phyloP scores from a whole-genome alignment of 148 eudicot genomes.

The Camellia sinensis region DNA sequence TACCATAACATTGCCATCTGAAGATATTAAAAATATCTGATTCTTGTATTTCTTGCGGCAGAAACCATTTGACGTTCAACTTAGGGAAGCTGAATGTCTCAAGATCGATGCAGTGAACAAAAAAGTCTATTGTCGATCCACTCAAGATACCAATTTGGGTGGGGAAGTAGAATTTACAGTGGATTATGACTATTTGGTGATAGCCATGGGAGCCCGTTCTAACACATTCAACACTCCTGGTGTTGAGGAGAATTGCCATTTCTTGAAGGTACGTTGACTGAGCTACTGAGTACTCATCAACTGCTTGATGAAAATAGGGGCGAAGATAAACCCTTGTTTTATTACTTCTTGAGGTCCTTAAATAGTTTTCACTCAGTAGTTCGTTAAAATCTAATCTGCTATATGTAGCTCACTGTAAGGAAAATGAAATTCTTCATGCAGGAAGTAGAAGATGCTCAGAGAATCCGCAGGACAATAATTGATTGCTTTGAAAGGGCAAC shows the following conservation, averaged over 20 bases:
- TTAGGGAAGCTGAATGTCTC: constrained; percentile 28
- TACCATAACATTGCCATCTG: background rate
- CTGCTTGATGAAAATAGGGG: background rate
- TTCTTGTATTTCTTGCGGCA: constrained; percentile 1
- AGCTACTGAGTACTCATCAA: background rate
- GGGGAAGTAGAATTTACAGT: constrained; percentile 18
- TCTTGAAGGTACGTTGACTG: constrained; percentile 20
- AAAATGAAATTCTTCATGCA: constrained; percentile 3
- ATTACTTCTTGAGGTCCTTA: background rate
- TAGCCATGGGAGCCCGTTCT: constrained; percentile 27
- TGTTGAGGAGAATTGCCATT: constrained; percentile 29
- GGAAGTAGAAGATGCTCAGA: constrained; percentile 34
- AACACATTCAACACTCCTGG: constrained; percentile 31
- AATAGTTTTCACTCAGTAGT: background rate
- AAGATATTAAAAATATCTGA: background rate
- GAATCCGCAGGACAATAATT: constrained; percentile 25
- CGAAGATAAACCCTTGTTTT: background rate
- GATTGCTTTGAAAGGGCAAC: constrained; percentile 28
- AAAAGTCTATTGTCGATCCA: constrained; percentile 21
- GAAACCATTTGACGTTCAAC: constrained; percentile 23
- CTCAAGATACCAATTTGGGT: constrained; percentile 11
- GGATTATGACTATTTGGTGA: constrained; percentile 25
- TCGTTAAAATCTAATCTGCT: background rate
- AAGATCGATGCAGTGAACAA: constrained; percentile 22
- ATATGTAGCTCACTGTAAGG: constrained; percentile 2